A percentile compares a stretch with the other conserved stretches of the same genome.
phyloP scores from a whole-genome alignment of 1,139 yeast genomes.

The Meyerozyma elateridarum region DNA sequence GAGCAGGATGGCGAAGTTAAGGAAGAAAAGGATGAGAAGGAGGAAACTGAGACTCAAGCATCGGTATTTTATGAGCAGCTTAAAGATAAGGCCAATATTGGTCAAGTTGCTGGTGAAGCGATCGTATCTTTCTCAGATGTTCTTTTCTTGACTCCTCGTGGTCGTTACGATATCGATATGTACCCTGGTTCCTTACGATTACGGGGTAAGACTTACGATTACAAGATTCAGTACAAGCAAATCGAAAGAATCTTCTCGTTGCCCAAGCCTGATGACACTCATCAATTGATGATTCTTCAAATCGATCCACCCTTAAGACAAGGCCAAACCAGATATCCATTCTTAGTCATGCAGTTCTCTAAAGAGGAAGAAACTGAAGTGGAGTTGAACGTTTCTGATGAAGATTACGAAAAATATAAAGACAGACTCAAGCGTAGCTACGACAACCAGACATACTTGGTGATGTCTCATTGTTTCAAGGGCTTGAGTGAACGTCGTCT shows the following conservation, averaged over 20 bases:
- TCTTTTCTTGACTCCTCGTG: slow-evolving; percentile 93
- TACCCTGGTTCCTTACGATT: slow-evolving; percentile 82
- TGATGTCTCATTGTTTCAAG: slow-evolving; percentile 81
- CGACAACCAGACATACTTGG: slow-evolving; percentile 81
- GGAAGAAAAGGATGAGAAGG: slow-evolving; percentile 35
- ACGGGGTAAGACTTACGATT: slow-evolving; percentile 97
- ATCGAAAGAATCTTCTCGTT: slow-evolving; percentile 86
- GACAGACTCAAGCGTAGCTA: slow-evolving; percentile 72
- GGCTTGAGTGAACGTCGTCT: slow-evolving; percentile 88
- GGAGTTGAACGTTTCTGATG: slow-evolving; percentile 80
- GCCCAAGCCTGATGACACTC: slow-evolving; percentile 92
- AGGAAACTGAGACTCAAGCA: slow-evolving; percentile 67
- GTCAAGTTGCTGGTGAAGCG: slow-evolving; percentile 95
- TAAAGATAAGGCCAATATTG: slow-evolving; percentile 93
- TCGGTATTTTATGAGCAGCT: slow-evolving; percentile 83
- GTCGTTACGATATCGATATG: slow-evolving; percentile 96
- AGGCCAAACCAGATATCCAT: slow-evolving; percentile 96
- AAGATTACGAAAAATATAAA: slow-evolving; percentile 77
- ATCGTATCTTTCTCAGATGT: slow-evolving; percentile 90
- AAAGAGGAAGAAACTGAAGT: slow-evolving; percentile 90
- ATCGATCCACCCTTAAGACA: slow-evolving; percentile 87
- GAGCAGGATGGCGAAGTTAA: slow-evolving; percentile 23
- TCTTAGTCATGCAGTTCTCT: slow-evolving; percentile 81
- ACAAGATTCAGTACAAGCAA: slow-evolving; percentile 87
- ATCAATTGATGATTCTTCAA: slow-evolving; percentile 81